Evolutionary conservation across 331 rosid genomes (phyloP), one percentile per base, ranked within the genome.

Genomic region (Prunus yedoensis): DNA sequence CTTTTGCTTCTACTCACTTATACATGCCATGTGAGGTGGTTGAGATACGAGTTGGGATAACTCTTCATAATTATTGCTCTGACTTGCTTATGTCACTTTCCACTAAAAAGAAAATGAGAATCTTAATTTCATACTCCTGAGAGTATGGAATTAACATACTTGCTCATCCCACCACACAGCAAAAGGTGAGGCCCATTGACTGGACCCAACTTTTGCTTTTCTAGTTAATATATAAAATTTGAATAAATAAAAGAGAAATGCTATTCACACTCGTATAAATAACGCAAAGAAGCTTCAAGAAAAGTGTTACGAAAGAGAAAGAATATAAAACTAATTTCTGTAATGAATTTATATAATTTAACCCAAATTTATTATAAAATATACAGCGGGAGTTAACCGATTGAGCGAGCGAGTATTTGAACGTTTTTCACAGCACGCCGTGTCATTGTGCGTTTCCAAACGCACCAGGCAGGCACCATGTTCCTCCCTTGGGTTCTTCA

Each of bases 61-160:
- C 2, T 25, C 3, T 25, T 4, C 0, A 0, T 27, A 60, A 12
- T 27, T 14, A 60, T 27, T 60, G 14, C 4, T 27, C 20, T 60
- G 11, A 60, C 0, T 17, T 25, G 13, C 43, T 32, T 17, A 43
- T 49, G 64, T 60, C 70, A 60, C 38, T 5, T 50, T 20, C 4
- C 17, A 43, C 25, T 53, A 30, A 10, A 27, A 16, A 3, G 58
- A 9, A 52, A 38, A 3, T 14, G 27, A 38, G 27, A 49, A 45
- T 28, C 41, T 68, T 69, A 16, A 65, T 65, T 47, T 7, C 50
- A 35, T 43, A 45, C 76, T 16, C 56, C 4, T 3, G 56, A 47
- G 76, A 77, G 81, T 68, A 80, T 54, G 73, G 60, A 67, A 61
- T n/a, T 27, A 15, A 4, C 43, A 0, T 38, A 80, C 79, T 80